Conservation (phyloP, 805 yeast genomes). For the Zygoascus ofunaensis region DNA sequence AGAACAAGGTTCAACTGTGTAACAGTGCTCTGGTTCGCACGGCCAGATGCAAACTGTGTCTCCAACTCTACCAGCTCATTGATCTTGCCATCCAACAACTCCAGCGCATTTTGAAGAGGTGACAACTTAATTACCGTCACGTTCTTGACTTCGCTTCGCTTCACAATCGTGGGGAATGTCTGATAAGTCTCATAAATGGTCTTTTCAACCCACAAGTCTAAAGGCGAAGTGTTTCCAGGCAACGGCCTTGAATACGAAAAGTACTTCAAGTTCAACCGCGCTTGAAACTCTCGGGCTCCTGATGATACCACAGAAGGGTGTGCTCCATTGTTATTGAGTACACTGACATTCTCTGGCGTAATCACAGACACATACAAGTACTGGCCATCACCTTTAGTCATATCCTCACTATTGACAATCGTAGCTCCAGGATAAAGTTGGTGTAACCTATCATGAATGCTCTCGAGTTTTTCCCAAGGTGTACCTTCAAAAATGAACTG, state of each 20-base stretch:
- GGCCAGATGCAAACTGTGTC: slow-evolving; percentile 26
- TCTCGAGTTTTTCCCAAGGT: slow-evolving; percentile 79
- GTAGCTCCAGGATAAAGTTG: slow-evolving; percentile 76
- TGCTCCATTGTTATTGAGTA: slow-evolving; percentile 27
- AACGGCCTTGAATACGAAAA: slow-evolving; percentile 63
- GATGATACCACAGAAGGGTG: slow-evolving; percentile 17
- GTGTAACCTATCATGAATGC: slow-evolving; percentile 68
- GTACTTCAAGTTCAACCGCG: slow-evolving; percentile 60
- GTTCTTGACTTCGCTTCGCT: slow-evolving; percentile 60
- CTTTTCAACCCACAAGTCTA: slow-evolving; percentile 84
- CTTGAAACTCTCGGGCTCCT: slow-evolving; percentile 64
- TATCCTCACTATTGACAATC: slow-evolving; percentile 48
- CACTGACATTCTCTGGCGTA: slow-evolving; percentile 41
- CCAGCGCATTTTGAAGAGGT: slow-evolving; percentile 77
- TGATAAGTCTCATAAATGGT: slow-evolving; percentile 64
- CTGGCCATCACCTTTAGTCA: slow-evolving; percentile 62
- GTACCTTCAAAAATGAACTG: slow-evolving; percentile 77
- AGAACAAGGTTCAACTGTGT: slow-evolving; percentile 22
- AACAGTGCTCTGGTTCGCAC: slow-evolving; percentile 32
- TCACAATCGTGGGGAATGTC: slow-evolving; percentile 82
- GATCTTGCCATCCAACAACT: slow-evolving; percentile 56
- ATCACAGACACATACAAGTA: slow-evolving; percentile 64
- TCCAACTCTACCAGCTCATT: slow-evolving; percentile 66
- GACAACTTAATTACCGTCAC: slow-evolving; percentile 48
- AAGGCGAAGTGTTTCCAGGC: slow-evolving; percentile 62